phyloP scores from a whole-genome alignment of 371 early-diverging fungal genomes.

The Fennellomyces sp. region DNA sequence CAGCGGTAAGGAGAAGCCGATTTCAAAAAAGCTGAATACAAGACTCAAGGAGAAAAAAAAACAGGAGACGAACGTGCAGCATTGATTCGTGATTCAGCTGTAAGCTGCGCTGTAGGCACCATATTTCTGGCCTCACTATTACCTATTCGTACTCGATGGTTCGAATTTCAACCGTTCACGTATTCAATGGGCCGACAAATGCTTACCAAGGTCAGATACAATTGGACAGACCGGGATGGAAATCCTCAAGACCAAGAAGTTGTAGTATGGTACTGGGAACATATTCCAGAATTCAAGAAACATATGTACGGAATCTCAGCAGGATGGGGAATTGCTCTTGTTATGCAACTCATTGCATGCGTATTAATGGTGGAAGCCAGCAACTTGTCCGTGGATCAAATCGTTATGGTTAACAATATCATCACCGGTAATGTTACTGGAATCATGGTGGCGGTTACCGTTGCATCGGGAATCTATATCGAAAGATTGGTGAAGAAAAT shows the following conservation, averaged over 20 bases:
- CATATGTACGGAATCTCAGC: slow-evolving; percentile 21
- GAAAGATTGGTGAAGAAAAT: not conserved
- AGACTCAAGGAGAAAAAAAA: not conserved
- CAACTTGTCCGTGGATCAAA: slow-evolving; percentile 29
- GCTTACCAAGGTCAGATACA: slow-evolving; percentile 25
- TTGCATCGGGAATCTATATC: not conserved
- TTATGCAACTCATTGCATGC: slow-evolving; percentile 36
- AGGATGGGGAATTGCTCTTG: slow-evolving; percentile 35
- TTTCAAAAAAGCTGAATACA: not conserved
- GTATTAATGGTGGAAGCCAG: slow-evolving; percentile 37
- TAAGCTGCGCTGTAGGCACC: slow-evolving; percentile 37
- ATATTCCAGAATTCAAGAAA: slow-evolving; percentile 19
- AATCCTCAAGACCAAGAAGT: slow-evolving; percentile 8
- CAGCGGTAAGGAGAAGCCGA: slow-evolving; percentile 24
- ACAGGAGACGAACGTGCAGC: slow-evolving; percentile 16
- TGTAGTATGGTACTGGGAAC: slow-evolving; percentile 35
- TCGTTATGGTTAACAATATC: slow-evolving; percentile 34
- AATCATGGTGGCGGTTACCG: slow-evolving; percentile 13
- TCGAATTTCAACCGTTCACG: slow-evolving; percentile 35
- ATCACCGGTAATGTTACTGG: slow-evolving; percentile 16
- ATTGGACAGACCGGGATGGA: slow-evolving; percentile 30
- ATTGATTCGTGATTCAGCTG: slow-evolving; percentile 47
- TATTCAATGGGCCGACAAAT: slow-evolving; percentile 35
- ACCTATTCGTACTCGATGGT: slow-evolving; percentile 40
- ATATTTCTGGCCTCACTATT: slow-evolving; percentile 49